phyloP scores from a whole-genome alignment of 108 stramenopile genomes.

The Stephanodiscus triporus region DNA sequence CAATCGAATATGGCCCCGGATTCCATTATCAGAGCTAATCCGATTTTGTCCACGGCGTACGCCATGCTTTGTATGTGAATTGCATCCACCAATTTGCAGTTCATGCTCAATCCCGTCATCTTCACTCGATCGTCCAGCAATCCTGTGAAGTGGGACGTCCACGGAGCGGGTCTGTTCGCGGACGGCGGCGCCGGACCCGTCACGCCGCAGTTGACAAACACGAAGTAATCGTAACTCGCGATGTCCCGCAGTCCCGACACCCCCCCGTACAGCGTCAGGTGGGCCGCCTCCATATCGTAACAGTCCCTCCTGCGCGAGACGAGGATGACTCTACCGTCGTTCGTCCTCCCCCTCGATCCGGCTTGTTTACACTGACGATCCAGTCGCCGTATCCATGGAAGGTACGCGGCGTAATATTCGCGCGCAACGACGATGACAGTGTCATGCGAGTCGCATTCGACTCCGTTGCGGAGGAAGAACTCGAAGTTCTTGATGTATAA shows the following conservation, averaged over 20 bases:
- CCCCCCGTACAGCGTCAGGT: not conserved
- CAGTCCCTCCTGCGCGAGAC: constrained; percentile 12
- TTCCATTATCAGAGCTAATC: constrained; percentile 7
- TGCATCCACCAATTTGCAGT: constrained; percentile 9
- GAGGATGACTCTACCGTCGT: not conserved
- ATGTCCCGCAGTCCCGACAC: constrained; percentile 13
- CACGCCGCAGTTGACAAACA: constrained; percentile 33
- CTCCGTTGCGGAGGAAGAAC: not conserved
- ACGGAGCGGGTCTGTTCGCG: not conserved
- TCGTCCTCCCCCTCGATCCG: not conserved
- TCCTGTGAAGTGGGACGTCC: constrained; percentile 14
- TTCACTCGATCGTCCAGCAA: constrained; percentile 26
- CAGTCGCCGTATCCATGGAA: not conserved
- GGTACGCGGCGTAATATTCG: not conserved
- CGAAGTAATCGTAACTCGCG: constrained; percentile 30
- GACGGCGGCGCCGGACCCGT: constrained; percentile 15
- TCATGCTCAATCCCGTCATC: constrained; percentile 28
- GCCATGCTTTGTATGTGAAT: constrained; percentile 33
- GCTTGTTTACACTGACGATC: not conserved
- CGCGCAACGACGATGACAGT: constrained; percentile 10
- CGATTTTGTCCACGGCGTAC: constrained; percentile 27
- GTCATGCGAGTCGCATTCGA: not conserved
- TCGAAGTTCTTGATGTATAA: constrained; percentile 13
- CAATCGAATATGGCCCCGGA: constrained; percentile 31
- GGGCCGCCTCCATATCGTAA: constrained; percentile 33